Conservation (phyloP, 2,329 filamentous ascomycete genomes). For the Trichoderma cornu-damae region DNA sequence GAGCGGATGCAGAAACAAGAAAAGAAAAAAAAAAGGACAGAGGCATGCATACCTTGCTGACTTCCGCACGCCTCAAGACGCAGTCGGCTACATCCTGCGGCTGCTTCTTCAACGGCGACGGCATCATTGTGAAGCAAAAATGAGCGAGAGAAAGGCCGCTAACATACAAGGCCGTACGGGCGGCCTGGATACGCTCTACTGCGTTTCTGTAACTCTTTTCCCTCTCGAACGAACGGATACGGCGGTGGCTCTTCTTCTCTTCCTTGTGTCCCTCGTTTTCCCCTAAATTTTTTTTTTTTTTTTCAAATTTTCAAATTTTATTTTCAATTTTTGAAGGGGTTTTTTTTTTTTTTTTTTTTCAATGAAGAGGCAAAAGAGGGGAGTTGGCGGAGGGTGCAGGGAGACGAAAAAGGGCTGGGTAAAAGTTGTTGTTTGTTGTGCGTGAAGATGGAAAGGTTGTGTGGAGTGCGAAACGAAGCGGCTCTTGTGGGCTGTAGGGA, state of each 20-base stretch:
- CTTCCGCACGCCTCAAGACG: constrained; percentile 67
- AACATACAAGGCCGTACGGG: constrained; percentile 1
- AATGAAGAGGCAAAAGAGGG: background rate
- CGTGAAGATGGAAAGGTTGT: constrained; percentile 15
- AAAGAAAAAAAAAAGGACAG: background rate
- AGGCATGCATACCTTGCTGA: constrained; percentile 60
- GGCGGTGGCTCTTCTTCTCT: background rate
- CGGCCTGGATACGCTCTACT: background rate
- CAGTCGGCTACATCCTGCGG: constrained; percentile 61
- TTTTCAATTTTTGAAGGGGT: no score
- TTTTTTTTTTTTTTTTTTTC: no score
- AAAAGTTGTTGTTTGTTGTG: constrained; percentile 17
- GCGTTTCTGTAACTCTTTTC: background rate
- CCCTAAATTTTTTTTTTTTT: no score
- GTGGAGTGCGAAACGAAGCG: constrained; percentile 16
- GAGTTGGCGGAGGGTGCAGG: constrained; percentile 4
- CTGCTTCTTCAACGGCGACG: constrained; percentile 58
- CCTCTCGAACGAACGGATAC: background rate
- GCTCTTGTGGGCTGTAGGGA: constrained; percentile 12
- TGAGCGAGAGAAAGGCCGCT: constrained; percentile 2
- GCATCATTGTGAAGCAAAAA: constrained; percentile 37
- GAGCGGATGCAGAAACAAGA: background rate
- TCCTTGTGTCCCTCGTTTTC: background rate
- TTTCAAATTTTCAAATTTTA: no score
- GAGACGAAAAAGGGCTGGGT: constrained; percentile 5